Percentiles rank a stretch among this genome's conserved stretches.
phyloP scores from a whole-genome alignment of 2,329 filamentous ascomycete genomes.

The Lasiodiplodia theobromae region DNA sequence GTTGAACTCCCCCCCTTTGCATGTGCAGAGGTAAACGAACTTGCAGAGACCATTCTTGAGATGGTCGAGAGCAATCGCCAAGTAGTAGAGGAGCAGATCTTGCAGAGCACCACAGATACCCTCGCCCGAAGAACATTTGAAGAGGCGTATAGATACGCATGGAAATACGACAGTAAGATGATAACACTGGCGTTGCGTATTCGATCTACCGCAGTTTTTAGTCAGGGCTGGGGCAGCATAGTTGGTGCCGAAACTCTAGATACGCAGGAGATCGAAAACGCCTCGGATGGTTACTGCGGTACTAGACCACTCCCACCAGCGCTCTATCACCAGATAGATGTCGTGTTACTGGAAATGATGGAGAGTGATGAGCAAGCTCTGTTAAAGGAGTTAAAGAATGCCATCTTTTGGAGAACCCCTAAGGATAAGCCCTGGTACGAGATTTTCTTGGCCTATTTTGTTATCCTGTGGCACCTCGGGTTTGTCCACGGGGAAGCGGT shows the following conservation, averaged over 20 bases:
- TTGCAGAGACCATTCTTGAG: rapidly evolving
- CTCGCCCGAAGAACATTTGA: neutral
- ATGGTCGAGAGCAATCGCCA: neutral
- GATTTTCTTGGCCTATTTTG: conserved; percentile 44
- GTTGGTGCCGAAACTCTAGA: neutral
- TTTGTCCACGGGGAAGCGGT: conserved; percentile 45
- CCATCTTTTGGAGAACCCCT: conserved; percentile 43
- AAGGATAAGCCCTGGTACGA: conserved; percentile 50
- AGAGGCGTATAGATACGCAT: neutral
- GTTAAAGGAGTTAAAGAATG: conserved; percentile 39
- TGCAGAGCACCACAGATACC: neutral
- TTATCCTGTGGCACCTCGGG: conserved; percentile 46
- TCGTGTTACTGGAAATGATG: neutral
- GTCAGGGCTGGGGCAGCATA: neutral
- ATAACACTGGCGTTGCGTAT: neutral
- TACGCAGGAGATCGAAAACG: neutral
- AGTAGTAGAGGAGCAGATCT: neutral
- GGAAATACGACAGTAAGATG: neutral
- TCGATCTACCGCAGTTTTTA: neutral
- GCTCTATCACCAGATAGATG: neutral
- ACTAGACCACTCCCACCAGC: neutral
- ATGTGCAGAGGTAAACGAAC: neutral
- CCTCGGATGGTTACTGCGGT: conserved; percentile 29
- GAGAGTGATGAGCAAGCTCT: neutral
- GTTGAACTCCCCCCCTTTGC: neutral